Percentiles rank a stretch among this genome's conserved stretches.
phyloP scores from a whole-genome alignment of 371 early-diverging fungal species.

The Mortierella sp. region DNA sequence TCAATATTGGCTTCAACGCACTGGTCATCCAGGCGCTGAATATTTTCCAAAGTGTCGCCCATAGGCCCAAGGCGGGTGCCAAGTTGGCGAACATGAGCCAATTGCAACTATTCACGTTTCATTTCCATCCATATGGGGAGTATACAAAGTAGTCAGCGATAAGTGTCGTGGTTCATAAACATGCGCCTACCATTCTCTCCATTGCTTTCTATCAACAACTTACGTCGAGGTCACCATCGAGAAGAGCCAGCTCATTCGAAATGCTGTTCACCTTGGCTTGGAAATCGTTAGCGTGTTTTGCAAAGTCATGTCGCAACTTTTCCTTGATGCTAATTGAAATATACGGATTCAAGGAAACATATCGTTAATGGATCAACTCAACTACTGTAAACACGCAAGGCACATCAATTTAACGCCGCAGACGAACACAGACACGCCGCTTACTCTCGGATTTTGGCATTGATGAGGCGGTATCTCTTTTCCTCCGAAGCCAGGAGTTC shows the following conservation, averaged over 20 bases:
- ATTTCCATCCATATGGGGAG: not conserved
- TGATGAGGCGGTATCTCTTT: conserved; percentile 81
- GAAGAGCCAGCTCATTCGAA: conserved; percentile 73
- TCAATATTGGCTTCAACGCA: conserved; percentile 91
- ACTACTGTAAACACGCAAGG: no score
- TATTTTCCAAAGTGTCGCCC: conserved; percentile 66
- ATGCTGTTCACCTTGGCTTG: conserved; percentile 75
- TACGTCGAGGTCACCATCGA: conserved; percentile 81
- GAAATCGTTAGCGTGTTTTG: conserved; percentile 85
- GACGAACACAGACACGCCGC: conserved; percentile 14
- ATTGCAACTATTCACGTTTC: conserved; percentile 71
- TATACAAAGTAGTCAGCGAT: no score
- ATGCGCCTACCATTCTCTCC: no score
- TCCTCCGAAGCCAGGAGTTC: conserved; percentile 82
- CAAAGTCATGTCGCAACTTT: conserved; percentile 77
- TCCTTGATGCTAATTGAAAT: conserved; percentile 78
- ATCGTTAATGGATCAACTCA: not conserved
- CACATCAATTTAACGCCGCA: not conserved
- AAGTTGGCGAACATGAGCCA: conserved; percentile 71
- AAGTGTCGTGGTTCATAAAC: not conserved
- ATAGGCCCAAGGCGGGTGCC: conserved; percentile 66
- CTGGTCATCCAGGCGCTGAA: conserved; percentile 77
- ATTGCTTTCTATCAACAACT: not conserved
- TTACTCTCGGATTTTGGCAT: conserved; percentile 86
- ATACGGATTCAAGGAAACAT: no score